phyloP scores from a whole-genome alignment of 495 filamentous ascomycete genomes.

The Hypoxylon lienhwacheense region DNA sequence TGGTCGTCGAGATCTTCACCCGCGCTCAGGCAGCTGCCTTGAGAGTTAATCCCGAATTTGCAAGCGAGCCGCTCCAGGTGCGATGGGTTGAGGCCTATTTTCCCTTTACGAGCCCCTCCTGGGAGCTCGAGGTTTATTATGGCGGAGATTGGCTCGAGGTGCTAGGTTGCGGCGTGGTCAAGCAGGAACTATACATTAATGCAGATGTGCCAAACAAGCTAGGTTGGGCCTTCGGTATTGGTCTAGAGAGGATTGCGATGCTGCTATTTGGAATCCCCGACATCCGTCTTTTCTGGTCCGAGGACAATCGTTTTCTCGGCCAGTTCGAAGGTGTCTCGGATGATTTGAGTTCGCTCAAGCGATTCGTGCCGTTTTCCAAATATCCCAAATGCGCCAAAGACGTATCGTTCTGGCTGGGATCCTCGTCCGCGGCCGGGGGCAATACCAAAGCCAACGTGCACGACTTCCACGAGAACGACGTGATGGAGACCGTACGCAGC shows the following conservation, averaged over 20 bases:
- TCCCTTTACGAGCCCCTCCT: constrained; percentile 91
- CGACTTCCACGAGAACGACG: constrained; percentile 87
- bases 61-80: constrained; percentile 71
- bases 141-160: constrained; percentile 93
- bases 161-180: constrained; percentile 87
- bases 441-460: constrained; percentile 44
- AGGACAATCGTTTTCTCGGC: constrained; percentile 74
- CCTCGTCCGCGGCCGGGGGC: constrained; percentile 58
- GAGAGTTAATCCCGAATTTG: constrained; percentile 50
- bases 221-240: constrained; percentile 95
- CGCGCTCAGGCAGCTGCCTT: constrained; percentile 69
- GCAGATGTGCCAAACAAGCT: constrained; percentile 74
- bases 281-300: constrained; percentile 96
- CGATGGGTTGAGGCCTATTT: constrained; percentile 97
- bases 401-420: constrained; percentile 86
- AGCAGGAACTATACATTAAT: constrained; percentile 75
- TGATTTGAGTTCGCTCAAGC: constrained; percentile 53
- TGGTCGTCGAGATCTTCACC: constrained; percentile 87
- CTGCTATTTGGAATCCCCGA: constrained; percentile 92
- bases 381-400: constrained; percentile 87
- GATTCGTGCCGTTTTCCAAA: constrained; percentile 85
- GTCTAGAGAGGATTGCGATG: constrained; percentile 94
- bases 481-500: constrained; percentile 90
- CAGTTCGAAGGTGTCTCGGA: constrained; percentile 71
- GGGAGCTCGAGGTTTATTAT: constrained; percentile 96